These are phyloP conservation scores for Arthrobotrys sinensis DNA, from an alignment of 2,329 filamentous ascomycete genomes.

Conservation along the genomic window DNA sequence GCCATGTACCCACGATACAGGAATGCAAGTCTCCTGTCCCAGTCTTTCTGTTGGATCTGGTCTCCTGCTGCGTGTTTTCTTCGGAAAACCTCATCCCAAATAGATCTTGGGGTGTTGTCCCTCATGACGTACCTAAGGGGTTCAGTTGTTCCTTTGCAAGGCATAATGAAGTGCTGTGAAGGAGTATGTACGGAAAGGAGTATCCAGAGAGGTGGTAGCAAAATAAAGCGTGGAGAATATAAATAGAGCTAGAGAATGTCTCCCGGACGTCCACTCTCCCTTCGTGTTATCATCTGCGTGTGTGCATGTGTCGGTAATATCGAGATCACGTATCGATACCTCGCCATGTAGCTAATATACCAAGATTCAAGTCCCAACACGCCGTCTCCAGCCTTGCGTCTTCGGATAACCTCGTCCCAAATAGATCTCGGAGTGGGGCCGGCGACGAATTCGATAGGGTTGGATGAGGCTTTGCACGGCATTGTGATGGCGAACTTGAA, in stretches of 20 bases:
- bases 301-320: too few species aligned
- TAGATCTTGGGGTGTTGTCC: conserved; percentile 18
- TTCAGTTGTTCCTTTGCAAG: conserved; percentile 22
- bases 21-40: not conserved
- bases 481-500: not conserved
- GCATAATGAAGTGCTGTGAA: not conserved
- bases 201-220: too few species aligned
- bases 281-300: too few species aligned
- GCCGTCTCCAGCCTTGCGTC: not conserved
- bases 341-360: too few species aligned
- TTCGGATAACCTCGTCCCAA: conserved; percentile 26
- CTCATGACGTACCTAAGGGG: not conserved
- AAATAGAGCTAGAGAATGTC: too few species aligned
- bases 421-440: conserved; percentile 24
- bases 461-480: conserved; percentile 42
- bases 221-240: too few species aligned
- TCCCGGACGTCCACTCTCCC: too few species aligned
- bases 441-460: conserved; percentile 24
- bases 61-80: not conserved
- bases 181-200: too few species aligned
- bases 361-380: too few species aligned
- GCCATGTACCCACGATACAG: conserved; percentile 2
- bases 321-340: too few species aligned
- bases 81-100: not conserved
- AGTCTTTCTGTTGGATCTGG: not conserved